A percentile compares a stretch with the other conserved stretches of the same genome.
Evolutionary conservation across 1,284 basidiomycete species (phyloP).

Genomic region (Stygiomarasmius scandens): DNA sequence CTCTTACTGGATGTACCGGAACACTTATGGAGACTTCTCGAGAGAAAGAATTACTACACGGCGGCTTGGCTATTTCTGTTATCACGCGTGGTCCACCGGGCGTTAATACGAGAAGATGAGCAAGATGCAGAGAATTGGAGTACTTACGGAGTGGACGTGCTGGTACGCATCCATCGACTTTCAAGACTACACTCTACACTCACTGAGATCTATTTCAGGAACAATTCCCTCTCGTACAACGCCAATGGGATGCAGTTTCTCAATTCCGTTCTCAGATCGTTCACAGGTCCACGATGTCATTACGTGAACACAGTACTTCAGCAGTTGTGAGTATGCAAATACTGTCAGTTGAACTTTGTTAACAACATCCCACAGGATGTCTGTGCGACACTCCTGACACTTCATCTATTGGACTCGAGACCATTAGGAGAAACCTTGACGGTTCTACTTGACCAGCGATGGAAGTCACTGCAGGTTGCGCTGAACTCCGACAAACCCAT

Average conservation of each 20-base stretch:
- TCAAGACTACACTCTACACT: conserved; percentile 13
- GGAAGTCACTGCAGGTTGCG: conserved; percentile 59
- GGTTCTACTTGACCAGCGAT: conserved; percentile 73
- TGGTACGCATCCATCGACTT: conserved; percentile 42
- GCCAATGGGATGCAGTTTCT: conserved; percentile 87
- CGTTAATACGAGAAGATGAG: conserved; percentile 59
- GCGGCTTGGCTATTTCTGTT: conserved; percentile 88
- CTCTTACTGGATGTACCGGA: conserved; percentile 87
- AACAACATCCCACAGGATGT: conserved; percentile 49
- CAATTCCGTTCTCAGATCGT: conserved; percentile 86
- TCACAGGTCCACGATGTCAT: conserved; percentile 75
- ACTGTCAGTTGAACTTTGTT: background rate
- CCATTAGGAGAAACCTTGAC: conserved; percentile 73
- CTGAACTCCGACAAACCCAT: conserved; percentile 34
- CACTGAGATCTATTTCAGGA: conserved; percentile 50
- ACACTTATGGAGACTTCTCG: conserved; percentile 83
- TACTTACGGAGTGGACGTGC: conserved; percentile 62
- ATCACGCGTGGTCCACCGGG: conserved; percentile 78
- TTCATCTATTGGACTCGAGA: conserved; percentile 83
- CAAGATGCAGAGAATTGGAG: conserved; percentile 66
- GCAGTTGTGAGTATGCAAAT: conserved; percentile 44
- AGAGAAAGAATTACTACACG: conserved; percentile 74
- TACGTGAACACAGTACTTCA: conserved; percentile 59
- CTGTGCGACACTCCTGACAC: conserved; percentile 75
- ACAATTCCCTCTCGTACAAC: conserved; percentile 81